Base-by-base conservation (phyloP, 192 early-diverging fungal genomes). In the Gorgonomyces haynaldii region DNA sequence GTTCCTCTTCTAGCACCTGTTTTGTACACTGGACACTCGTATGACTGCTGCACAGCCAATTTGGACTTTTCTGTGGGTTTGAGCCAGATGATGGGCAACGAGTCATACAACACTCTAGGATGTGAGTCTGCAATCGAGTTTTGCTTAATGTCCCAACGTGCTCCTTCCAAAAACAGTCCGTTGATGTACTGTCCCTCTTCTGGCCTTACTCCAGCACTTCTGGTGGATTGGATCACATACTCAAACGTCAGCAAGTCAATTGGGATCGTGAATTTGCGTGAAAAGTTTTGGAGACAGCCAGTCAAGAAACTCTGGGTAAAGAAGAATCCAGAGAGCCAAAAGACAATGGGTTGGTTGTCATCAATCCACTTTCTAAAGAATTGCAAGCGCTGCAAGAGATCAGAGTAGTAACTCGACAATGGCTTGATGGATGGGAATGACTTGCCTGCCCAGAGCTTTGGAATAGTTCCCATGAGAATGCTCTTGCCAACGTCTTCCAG, bases 321-420 rank as follows among this genome's bases (percentile, higher is more conserved):
- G 51, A 78, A 78, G 50, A 78, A 78, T n/a, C 76, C 76, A 38
- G 68, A 70, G 16, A 78, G 53, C 76, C 76, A 78, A 42, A 76
- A 78, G 0, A 78, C 76, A 9, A 76, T 74, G 0, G 76, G 76
- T 43, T 66, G 73, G 13, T 70, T 70, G n/a, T 75, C 59, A 37
- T 64, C 65, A 19, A 67, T 67, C 76, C 76, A 78, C 15, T 60
- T 76, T 6, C 43, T 46, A 52, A 78, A 72, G 38, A 78, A 78
- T 17, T 53, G 41, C 8, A 72, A 39, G 6, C 76, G 58, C 25
- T 62, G 45, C 19, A 78, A 48, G 7, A 78, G 61, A 42, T 78
- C 76, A 15, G 55, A 36, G 52, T 56, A 75, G 56, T 78, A 78
- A 0, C 67, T 61, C 4, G 60, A 65, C 1, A 78, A 56, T 1